Conservation (phyloP, 1,284 basidiomycete genomes). For the Coniferiporia sulphurascens region DNA sequence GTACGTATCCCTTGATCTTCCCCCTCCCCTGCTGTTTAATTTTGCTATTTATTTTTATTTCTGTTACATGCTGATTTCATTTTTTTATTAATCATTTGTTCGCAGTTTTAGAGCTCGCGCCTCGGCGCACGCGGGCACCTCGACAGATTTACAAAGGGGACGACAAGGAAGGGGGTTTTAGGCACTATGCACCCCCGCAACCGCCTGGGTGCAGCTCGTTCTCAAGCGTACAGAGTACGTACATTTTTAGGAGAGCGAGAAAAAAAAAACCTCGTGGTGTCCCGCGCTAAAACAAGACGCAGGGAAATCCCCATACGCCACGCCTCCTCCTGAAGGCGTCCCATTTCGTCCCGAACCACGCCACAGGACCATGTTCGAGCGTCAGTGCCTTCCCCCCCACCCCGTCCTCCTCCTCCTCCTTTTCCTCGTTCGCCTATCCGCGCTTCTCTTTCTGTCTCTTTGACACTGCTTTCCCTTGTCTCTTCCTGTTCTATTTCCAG, state of each 20-base stretch:
- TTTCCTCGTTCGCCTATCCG: not conserved
- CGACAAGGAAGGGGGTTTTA: conserved; percentile 14
- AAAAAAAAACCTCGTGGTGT: not conserved
- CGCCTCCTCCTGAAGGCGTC: not conserved
- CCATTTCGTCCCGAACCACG: conserved; percentile 1
- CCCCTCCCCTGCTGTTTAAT: not conserved
- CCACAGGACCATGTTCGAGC: conserved; percentile 17
- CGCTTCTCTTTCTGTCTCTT: not conserved
- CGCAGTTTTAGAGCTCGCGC: conserved; percentile 17
- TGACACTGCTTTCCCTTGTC: no score
- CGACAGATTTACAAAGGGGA: conserved; percentile 17
- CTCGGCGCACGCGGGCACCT: conserved; percentile 14
- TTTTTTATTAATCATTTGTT: not conserved
- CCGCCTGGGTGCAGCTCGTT: not conserved
- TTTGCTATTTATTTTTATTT: not conserved
- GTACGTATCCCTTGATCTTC: conserved; percentile 5
- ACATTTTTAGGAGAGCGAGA: not conserved
- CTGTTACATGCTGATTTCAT: not conserved
- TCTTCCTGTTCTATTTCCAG: not conserved
- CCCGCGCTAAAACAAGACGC: not conserved
- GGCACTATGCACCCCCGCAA: conserved; percentile 15
- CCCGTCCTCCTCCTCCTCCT: not conserved
- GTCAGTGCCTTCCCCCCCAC: conserved; percentile 6
- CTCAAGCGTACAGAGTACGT: not conserved
- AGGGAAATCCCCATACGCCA: conserved; percentile 1